Percentiles rank a stretch among this genome's conserved stretches.
phyloP scores from a whole-genome alignment of 495 filamentous ascomycete species.

The Penicillium angulare region DNA sequence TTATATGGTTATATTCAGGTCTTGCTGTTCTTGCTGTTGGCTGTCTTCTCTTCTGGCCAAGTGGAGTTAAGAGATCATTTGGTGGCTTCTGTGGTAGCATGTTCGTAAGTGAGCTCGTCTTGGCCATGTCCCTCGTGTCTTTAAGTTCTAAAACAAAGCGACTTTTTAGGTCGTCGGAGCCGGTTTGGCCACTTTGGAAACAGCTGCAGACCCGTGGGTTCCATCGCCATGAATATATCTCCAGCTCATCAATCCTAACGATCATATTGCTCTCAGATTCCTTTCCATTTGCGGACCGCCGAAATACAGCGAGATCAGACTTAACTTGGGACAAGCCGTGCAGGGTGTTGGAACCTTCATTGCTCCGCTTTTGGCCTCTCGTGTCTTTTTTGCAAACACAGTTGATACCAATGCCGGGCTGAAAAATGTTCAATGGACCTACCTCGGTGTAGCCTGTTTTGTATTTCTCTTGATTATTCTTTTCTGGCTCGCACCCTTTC shows the following conservation, averaged over 20 bases:
- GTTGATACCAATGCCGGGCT: constrained; percentile 51
- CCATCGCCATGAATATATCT: background rate
- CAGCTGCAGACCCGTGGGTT: constrained; percentile 59
- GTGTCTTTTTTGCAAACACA: constrained; percentile 63
- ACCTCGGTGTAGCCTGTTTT: constrained; percentile 69
- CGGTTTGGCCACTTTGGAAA: constrained; percentile 70
- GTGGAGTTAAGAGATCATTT: constrained; percentile 58
- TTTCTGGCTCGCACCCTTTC: constrained; percentile 64
- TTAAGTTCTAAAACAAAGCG: no score
- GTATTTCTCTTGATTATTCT: constrained; percentile 62
- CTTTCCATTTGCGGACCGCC: constrained; percentile 68
- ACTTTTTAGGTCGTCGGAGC: constrained; percentile 56
- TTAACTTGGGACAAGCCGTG: constrained; percentile 66
- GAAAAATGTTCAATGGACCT: constrained; percentile 68
- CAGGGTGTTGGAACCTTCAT: constrained; percentile 61
- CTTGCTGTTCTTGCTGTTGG: constrained; percentile 62
- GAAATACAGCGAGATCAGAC: constrained; percentile 64
- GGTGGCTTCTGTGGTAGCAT: constrained; percentile 67
- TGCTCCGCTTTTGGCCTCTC: constrained; percentile 64
- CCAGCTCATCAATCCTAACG: background rate
- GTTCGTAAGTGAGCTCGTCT: constrained; percentile 42
- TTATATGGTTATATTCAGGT: constrained; percentile 22
- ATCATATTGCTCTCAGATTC: constrained; percentile 33
- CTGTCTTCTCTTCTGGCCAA: constrained; percentile 63
- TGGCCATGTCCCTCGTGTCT: no score